These are phyloP conservation scores for Flaveria linearis DNA, from an alignment of 129 eudicot species.

Conservation along the genomic window DNA sequence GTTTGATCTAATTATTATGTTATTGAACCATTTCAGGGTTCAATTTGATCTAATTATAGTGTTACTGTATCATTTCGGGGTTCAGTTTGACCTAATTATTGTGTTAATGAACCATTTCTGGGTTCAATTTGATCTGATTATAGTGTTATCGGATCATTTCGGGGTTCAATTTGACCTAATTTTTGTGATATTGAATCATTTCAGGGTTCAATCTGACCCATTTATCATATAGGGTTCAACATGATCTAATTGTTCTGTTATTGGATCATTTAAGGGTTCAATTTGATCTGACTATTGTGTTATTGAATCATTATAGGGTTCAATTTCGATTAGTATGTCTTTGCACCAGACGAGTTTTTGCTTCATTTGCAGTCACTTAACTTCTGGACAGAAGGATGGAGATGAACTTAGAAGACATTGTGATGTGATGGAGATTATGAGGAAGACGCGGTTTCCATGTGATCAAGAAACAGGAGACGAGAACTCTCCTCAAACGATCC, in stretches of 20 bases:
- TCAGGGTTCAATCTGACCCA: constrained; percentile 63
- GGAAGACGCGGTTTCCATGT: constrained; percentile 81
- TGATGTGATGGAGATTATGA: constrained; percentile 83
- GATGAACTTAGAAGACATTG: constrained; percentile 85
- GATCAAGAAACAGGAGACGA: constrained; percentile 58
- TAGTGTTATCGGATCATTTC: too few relatives aligned
- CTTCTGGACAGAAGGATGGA: constrained; percentile 88
- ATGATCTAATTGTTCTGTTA: background rate
- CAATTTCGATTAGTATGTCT: constrained; percentile 85
- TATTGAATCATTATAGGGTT: constrained; percentile 53
- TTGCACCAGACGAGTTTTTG: constrained; percentile 95
- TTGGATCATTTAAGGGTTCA: background rate
- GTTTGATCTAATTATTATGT: background rate
- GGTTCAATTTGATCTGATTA: constrained; percentile 48
- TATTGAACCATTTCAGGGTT: constrained; percentile 53
- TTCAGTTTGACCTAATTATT: background rate
- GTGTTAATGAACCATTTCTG: constrained; percentile 38
- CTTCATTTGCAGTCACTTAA: constrained; percentile 89
- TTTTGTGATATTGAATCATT: constrained; percentile 15
- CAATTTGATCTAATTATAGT: constrained; percentile 31
- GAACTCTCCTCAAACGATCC: constrained; percentile 75
- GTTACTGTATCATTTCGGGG: too few relatives aligned
- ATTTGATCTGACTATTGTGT: background rate
- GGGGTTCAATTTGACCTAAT: background rate
- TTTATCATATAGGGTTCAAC: too few relatives aligned